phyloP scores from a whole-genome alignment of 2,329 filamentous ascomycete species.

The Ophiosphaerella herpotricha region DNA sequence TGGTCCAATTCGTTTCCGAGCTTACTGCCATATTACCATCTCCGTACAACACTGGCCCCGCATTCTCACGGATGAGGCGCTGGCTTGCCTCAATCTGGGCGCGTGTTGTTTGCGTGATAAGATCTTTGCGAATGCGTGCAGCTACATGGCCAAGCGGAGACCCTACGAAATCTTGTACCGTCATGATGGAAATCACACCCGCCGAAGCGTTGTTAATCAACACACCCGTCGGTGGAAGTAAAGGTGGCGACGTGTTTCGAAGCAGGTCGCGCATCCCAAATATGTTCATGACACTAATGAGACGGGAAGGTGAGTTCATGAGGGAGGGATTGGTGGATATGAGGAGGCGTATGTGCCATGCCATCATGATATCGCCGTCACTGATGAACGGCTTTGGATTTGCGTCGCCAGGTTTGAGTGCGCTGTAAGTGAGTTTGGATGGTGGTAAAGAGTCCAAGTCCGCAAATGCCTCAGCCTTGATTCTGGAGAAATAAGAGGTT shows the following conservation, averaged over 20 bases:
- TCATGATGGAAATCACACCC: constrained; percentile 11
- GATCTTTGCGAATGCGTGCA: constrained; percentile 24
- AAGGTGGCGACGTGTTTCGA: constrained; percentile 8
- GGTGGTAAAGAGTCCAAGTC: constrained; percentile 10
- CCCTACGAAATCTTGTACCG: constrained; percentile 12
- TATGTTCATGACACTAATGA: constrained; percentile 29
- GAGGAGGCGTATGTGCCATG: constrained; percentile 17
- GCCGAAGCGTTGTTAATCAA: constrained; percentile 22
- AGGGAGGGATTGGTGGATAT: constrained; percentile 9
- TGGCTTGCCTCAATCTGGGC: constrained; percentile 17
- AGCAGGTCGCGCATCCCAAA: constrained; percentile 27
- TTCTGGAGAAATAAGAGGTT: constrained; percentile 12
- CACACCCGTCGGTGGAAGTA: constrained; percentile 15
- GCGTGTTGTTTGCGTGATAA: constrained; percentile 21
- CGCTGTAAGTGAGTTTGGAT: constrained; percentile 7
- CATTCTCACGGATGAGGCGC: background rate
- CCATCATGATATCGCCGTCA: constrained; percentile 23
- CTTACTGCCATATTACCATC: constrained; percentile 6
- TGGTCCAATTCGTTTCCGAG: constrained; percentile 20
- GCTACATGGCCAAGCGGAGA: constrained; percentile 27
- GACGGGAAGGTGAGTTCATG: constrained; percentile 4
- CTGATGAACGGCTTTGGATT: constrained; percentile 21
- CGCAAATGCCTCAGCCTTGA: constrained; percentile 13
- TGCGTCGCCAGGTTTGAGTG: background rate
- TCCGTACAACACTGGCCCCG: constrained; percentile 10